Evolutionary conservation across 306 rosid genomes (phyloP), one percentile per base, ranked within the genome.

Genomic region (Alnus rubra): DNA sequence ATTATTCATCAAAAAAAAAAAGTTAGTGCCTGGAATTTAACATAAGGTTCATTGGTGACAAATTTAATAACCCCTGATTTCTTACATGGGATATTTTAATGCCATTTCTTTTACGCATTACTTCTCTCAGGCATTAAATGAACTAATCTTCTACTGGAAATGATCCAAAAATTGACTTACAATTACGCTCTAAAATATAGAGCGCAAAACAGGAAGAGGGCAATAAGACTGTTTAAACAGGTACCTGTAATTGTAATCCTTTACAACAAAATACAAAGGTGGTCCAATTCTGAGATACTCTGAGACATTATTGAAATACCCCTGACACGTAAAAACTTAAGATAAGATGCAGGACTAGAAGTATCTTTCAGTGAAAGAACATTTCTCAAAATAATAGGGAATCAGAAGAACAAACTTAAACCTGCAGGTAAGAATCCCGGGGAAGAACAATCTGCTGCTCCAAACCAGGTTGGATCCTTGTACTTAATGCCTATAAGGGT

Each of bases 361-460:
- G 79, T 42, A 18, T 55, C 76, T 53, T 51, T 44, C 62, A 74
- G 53, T 74, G 55, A 78, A 42, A 81, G 80, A 53, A 75, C 78
- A 50, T 50, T 79, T 58, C 69, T 56, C 47, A 65, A 53, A 39
- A 76, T 44, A 67, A 51, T 55, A 78, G 15, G 70, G 50, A 75
- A 73, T 74, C 49, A 50, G 49, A 73, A 58, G 33, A 23, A 74
- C 30, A 79, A 78, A 64, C 78, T 69, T 74, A 78, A 78, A 94
- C 98, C 98, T 94, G 98, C 76, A 94, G 98, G 83, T 94, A 94
- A 85, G 98, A 94, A 86, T 94, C 93, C 71, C 97, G 88, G 3
- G 98, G 98, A 91, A 94, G 98, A 83, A 90, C 98, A 91, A 94
- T 86, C 90, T 94, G 82, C 87, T 94, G 98, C 87, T 94, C 97